Evolutionary conservation across 805 yeast genomes (phyloP).

Genomic region (Ogataea minuta): DNA sequence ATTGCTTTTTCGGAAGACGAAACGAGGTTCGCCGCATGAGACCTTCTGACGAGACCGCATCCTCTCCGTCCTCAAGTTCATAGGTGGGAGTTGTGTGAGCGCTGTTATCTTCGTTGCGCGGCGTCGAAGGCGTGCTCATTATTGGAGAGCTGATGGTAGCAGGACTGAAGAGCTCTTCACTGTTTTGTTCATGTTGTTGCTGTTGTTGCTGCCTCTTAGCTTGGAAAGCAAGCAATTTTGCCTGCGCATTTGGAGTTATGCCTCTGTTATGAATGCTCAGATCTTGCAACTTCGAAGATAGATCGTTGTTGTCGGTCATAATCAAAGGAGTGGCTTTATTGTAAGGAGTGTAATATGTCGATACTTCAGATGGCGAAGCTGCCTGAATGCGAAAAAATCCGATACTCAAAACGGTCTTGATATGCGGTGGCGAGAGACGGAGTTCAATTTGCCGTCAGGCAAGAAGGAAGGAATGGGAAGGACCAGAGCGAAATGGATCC

Average conservation of each 20-base stretch:
- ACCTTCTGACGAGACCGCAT: slow-evolving; percentile 7
- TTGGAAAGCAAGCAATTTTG: slow-evolving; percentile 82
- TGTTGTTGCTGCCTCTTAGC: slow-evolving; percentile 58
- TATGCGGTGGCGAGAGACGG: slow-evolving; percentile 5
- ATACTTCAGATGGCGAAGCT: neutral
- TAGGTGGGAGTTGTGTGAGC: slow-evolving; percentile 19
- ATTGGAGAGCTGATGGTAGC: slow-evolving; percentile 7
- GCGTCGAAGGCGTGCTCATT: slow-evolving; percentile 22
- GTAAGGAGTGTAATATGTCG: slow-evolving; percentile 8
- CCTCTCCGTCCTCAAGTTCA: slow-evolving; percentile 14
- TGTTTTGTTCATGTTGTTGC: slow-evolving; percentile 4
- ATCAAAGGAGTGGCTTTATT: neutral
- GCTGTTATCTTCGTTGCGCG: slow-evolving; percentile 18
- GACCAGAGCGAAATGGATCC: too few species aligned
- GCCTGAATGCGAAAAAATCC: neutral
- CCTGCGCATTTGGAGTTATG: slow-evolving; percentile 77
- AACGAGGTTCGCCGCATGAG: slow-evolving; percentile 28
- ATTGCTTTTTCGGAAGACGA: slow-evolving; percentile 21
- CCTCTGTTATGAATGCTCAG: slow-evolving; percentile 31
- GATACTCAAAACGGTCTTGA: neutral
- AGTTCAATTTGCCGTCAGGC: neutral
- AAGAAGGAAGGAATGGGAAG: neutral
- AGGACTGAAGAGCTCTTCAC: slow-evolving; percentile 8
- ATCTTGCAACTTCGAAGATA: slow-evolving; percentile 21
- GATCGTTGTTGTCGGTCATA: slow-evolving; percentile 15